Evolutionary conservation across 257 asterid genomes (phyloP).

Genomic region (Solanum piurae): DNA sequence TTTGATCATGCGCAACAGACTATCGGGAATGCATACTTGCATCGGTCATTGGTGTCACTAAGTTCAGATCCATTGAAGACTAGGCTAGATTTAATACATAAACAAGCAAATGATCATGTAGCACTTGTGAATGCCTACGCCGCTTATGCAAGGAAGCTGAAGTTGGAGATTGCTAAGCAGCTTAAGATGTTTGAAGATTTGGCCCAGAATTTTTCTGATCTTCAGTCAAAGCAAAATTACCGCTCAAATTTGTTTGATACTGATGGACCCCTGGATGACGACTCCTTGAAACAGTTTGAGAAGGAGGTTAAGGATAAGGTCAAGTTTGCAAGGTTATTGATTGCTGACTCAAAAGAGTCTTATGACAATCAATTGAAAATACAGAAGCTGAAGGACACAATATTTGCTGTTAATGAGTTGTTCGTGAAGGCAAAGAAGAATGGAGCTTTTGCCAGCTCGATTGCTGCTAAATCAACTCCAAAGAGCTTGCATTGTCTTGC

Average conservation of each 20-base stretch:
- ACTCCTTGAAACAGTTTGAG: conserved; percentile 83
- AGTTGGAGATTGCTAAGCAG: conserved; percentile 75
- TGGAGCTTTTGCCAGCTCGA: conserved; percentile 76
- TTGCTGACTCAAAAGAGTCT: conserved; percentile 78
- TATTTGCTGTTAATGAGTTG: conserved; percentile 87
- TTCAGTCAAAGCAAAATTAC: conserved; percentile 54
- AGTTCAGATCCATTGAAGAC: conserved; percentile 81
- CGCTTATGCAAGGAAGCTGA: conserved; percentile 84
- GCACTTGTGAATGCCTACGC: conserved; percentile 86
- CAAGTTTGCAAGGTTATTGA: conserved; percentile 78
- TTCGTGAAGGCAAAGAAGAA: conserved; percentile 85
- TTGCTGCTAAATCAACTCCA: conserved; percentile 91
- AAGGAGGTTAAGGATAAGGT: conserved; percentile 95
- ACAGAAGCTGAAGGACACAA: conserved; percentile 89
- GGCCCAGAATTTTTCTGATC: conserved; percentile 63
- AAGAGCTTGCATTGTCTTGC: conserved; percentile 98
- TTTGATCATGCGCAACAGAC: conserved; percentile 30
- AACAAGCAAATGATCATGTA: conserved; percentile 76
- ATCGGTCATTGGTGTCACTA: conserved; percentile 54
- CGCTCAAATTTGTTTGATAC: conserved; percentile 59
- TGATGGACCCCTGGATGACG: conserved; percentile 79
- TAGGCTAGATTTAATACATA: conserved; percentile 67
- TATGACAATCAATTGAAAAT: conserved; percentile 92
- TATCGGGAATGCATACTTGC: conserved; percentile 49
- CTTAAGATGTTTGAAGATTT: conserved; percentile 86